Evolutionary conservation across 352 stramenopile genomes (phyloP).

Genomic region (Phytopythium oedochilum): DNA sequence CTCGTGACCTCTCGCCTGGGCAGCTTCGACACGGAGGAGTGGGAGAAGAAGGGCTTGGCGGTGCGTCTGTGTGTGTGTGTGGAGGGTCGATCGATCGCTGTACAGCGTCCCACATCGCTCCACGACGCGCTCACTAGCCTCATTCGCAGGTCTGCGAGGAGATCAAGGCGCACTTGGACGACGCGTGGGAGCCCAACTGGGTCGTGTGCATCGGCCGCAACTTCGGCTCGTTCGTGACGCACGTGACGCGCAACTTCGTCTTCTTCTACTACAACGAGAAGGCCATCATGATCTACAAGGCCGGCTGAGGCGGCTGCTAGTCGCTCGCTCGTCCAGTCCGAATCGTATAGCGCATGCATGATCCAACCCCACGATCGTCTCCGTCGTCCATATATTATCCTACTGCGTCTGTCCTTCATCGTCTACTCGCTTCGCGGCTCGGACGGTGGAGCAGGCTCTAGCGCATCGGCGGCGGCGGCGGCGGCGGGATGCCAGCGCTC

Average conservation of each 20-base stretch:
- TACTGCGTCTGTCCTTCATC: neutral
- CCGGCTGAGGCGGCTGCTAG: slow-evolving; percentile 28
- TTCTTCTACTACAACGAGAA: slow-evolving; percentile 92
- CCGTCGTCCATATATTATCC: neutral
- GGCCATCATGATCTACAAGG: slow-evolving; percentile 84
- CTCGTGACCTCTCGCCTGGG: slow-evolving; percentile 26
- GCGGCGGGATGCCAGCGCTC: slow-evolving; percentile 22
- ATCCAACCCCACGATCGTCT: neutral
- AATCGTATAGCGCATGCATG: too few species aligned
- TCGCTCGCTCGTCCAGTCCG: too few species aligned
- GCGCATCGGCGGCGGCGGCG: slow-evolving; percentile 30
- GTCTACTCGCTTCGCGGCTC: too few species aligned
- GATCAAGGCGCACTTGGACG: slow-evolving; percentile 74
- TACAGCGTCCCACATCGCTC: neutral
- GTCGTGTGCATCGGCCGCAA: slow-evolving; percentile 88
- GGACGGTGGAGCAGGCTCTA: too few species aligned
- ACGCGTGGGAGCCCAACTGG: slow-evolving; percentile 77
- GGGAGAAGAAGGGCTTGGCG: slow-evolving; percentile 71
- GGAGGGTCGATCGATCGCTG: neutral
- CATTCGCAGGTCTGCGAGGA: slow-evolving; percentile 62
- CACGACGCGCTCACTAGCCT: neutral
- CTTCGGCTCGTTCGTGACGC: slow-evolving; percentile 92
- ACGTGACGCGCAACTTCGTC: slow-evolving; percentile 90
- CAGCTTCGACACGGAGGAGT: slow-evolving; percentile 75
- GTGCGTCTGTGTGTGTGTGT: too few species aligned